These are phyloP conservation scores for Neonectria neomacrospora DNA, from an alignment of 2,329 filamentous ascomycete genomes.

Conservation along the genomic window DNA sequence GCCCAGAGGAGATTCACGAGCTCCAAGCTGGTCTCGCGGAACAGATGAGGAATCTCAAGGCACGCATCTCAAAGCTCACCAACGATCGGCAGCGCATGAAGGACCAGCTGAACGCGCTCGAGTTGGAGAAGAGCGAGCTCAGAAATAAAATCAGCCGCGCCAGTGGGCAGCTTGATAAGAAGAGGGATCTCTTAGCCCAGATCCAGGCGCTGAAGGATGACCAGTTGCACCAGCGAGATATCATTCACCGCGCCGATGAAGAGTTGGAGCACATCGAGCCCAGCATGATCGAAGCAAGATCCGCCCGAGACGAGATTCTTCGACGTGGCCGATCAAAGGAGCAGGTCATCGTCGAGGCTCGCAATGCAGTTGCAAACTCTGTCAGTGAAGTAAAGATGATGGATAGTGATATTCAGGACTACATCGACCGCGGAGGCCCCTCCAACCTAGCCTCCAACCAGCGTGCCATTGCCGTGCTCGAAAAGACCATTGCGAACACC, in stretches of 20 bases:
- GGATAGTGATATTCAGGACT: conserved; percentile 81
- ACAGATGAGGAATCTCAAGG: conserved; percentile 72
- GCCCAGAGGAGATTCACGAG: conserved; percentile 85
- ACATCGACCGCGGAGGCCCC: conserved; percentile 79
- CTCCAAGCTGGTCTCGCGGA: conserved; percentile 75
- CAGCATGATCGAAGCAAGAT: conserved; percentile 78
- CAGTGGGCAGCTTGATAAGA: conserved; percentile 83
- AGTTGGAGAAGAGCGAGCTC: conserved; percentile 81
- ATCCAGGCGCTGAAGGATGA: conserved; percentile 79
- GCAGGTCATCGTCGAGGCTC: conserved; percentile 75
- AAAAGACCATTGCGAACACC: conserved; percentile 71
- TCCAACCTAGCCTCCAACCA: conserved; percentile 76
- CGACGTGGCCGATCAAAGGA: conserved; percentile 78
- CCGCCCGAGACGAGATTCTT: conserved; percentile 80
- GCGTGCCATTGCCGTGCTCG: conserved; percentile 74
- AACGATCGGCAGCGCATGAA: conserved; percentile 78
- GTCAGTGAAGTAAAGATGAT: conserved; percentile 81
- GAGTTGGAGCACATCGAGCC: conserved; percentile 81
- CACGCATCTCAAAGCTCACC: conserved; percentile 71
- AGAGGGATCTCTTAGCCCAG: conserved; percentile 74
- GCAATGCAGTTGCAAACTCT: conserved; percentile 77
- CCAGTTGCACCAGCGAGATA: conserved; percentile 74
- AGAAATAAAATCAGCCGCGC: conserved; percentile 77
- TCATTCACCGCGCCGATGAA: conserved; percentile 74
- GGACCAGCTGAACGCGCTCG: conserved; percentile 74